Percentiles rank a stretch among this genome's conserved stretches.
Conservation (phyloP, 2,329 filamentous ascomycete genomes). For the Calonectria pauciramosa region DNA sequence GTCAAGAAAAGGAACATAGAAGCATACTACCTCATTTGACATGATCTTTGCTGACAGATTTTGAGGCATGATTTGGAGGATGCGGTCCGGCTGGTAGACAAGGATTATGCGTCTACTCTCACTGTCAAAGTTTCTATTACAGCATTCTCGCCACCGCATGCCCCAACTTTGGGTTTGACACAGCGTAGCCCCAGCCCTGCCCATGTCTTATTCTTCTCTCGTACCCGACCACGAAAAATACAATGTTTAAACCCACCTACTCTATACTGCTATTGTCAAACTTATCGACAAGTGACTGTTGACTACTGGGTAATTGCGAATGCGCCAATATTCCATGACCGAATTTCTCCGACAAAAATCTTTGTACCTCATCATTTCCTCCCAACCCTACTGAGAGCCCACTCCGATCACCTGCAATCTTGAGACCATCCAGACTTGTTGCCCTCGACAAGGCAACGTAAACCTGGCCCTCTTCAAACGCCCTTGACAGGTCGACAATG, state of each 20-base stretch:
- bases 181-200: no score
- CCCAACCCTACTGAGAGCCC: not conserved
- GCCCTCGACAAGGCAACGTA: constrained; percentile 62
- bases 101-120: no score
- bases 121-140: no score
- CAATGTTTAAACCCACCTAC: not conserved
- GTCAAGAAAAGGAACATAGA: no score
- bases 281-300: not conserved
- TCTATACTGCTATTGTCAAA: not conserved
- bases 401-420: constrained; percentile 18
- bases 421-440: constrained; percentile 34
- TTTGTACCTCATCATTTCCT: constrained; percentile 18
- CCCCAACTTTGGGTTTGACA: no score
- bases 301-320: not conserved
- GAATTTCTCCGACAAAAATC: constrained; percentile 18
- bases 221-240: no score
- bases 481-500: constrained; percentile 64
- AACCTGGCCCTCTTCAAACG: constrained; percentile 70
- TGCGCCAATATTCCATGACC: not conserved
- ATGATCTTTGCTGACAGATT: no score
- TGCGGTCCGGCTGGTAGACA: no score
- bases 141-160: no score
- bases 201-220: no score
- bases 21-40: no score
- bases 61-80: no score